Percentiles rank a stretch among this genome's conserved stretches.
Evolutionary conservation across 139 green algal species (phyloP).

Genomic region (Klebsormidium nitens): DNA sequence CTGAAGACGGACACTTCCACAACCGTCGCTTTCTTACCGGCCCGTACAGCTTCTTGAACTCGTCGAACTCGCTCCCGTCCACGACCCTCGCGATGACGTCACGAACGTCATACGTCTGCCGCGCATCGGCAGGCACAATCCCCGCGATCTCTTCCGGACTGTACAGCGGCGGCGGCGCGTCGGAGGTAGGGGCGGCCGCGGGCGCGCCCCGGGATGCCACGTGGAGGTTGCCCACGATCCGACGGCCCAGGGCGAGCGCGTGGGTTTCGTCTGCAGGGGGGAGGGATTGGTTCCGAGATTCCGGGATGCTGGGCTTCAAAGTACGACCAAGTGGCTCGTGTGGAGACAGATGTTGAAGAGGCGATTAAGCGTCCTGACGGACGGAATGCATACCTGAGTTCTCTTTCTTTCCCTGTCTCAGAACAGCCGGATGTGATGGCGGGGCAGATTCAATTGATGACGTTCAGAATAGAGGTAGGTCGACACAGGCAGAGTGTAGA

Average conservation of each 20-base stretch:
- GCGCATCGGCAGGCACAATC: slow-evolving; percentile 47
- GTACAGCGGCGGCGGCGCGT: slow-evolving; percentile 59
- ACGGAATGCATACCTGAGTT: too few species aligned
- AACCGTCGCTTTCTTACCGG: slow-evolving; percentile 12
- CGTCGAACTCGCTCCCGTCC: slow-evolving; percentile 78
- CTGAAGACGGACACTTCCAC: too few species aligned
- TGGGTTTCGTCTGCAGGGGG: slow-evolving; percentile 78
- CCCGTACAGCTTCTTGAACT: slow-evolving; percentile 89
- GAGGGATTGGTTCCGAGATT: too few species aligned
- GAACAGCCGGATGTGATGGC: too few species aligned
- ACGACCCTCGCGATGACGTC: slow-evolving; percentile 66
- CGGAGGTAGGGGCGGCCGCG: background rate
- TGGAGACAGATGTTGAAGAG: too few species aligned
- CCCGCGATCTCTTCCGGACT: slow-evolving; percentile 55
- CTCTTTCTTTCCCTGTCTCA: too few species aligned
- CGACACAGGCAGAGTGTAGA: too few species aligned
- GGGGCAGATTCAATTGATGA: too few species aligned
- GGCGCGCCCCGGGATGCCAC: background rate
- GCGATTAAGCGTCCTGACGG: too few species aligned
- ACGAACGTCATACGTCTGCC: slow-evolving; percentile 65
- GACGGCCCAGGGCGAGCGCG: slow-evolving; percentile 65
- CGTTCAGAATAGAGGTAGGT: too few species aligned
- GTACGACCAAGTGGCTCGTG: too few species aligned
- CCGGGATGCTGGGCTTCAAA: too few species aligned
- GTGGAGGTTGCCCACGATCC: slow-evolving; percentile 50